phyloP scores from a whole-genome alignment of 805 yeast genomes.

The Debaryomyces castellii region DNA sequence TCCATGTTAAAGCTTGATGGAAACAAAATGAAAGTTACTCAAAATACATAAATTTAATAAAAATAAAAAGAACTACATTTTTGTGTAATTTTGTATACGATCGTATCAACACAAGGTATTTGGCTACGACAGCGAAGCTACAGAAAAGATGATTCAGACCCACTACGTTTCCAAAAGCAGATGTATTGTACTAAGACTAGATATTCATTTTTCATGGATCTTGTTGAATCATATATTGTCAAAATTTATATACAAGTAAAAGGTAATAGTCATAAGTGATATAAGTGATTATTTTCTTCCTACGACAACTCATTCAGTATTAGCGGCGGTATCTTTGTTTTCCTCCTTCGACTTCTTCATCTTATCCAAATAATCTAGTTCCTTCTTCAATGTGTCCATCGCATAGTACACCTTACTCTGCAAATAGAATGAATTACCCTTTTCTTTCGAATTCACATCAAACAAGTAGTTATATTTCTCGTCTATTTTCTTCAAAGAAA shows the following conservation, averaged over 20 bases:
- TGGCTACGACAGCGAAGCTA: neutral
- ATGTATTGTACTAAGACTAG: too few species aligned
- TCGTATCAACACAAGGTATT: neutral
- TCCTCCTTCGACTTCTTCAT: constrained; percentile 27
- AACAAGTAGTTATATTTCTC: constrained; percentile 79
- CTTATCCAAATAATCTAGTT: constrained; percentile 60
- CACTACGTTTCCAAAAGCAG: too few species aligned
- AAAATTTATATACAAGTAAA: neutral
- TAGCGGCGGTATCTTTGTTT: constrained; percentile 3
- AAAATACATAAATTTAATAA: neutral
- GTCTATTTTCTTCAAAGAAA: constrained; percentile 58
- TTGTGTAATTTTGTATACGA: constrained; percentile 1
- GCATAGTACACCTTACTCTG: constrained; percentile 95
- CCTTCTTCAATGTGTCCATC: constrained; percentile 84
- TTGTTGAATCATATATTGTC: neutral
- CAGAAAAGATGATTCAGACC: too few species aligned
- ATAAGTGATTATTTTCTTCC: neutral
- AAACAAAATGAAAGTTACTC: neutral
- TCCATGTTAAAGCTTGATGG: neutral
- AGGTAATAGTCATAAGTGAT: neutral
- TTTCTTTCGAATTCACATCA: constrained; percentile 86
- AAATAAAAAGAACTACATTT: neutral
- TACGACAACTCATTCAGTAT: neutral
- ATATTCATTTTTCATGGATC: neutral
- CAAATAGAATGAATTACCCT: constrained; percentile 92